Percentiles rank a stretch among this genome's conserved stretches.
Conservation (phyloP, 116 monocot species). For the Papilionanthe hybrid region DNA sequence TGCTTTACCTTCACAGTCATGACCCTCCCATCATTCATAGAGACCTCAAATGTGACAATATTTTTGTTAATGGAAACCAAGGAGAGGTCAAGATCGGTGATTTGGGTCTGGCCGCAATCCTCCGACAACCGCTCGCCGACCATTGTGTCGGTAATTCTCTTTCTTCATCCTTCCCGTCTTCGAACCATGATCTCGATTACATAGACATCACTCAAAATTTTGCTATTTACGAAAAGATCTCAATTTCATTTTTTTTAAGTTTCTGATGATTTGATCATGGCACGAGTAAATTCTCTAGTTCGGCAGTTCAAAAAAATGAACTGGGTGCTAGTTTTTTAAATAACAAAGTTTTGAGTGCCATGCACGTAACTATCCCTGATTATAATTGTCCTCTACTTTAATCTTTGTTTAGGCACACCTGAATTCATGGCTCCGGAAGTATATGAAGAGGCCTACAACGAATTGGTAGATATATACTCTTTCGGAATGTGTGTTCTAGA, state of each 20-base stretch:
- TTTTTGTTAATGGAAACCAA: constrained; percentile 66
- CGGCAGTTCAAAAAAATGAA: too few species aligned
- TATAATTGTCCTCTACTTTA: neutral
- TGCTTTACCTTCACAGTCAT: constrained; percentile 57
- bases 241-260: too few species aligned
- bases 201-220: too few species aligned
- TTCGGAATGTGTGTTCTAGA: constrained; percentile 72
- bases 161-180: neutral
- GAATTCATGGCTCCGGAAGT: constrained; percentile 82
- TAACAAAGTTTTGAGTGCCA: too few species aligned
- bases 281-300: too few species aligned
- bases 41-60: constrained; percentile 69
- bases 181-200: too few species aligned
- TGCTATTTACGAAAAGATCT: too few species aligned
- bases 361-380: too few species aligned
- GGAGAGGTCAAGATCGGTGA: constrained; percentile 70
- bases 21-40: constrained; percentile 63
- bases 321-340: too few species aligned
- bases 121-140: constrained; percentile 52
- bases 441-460: constrained; percentile 64
- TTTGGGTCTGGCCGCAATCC: constrained; percentile 63
- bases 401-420: constrained; percentile 37
- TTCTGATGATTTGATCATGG: too few species aligned
- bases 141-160: constrained; percentile 31
- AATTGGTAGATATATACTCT: constrained; percentile 62